These are phyloP conservation scores for Podospora australis DNA, from an alignment of 495 filamentous ascomycete genomes.

Conservation along the genomic window DNA sequence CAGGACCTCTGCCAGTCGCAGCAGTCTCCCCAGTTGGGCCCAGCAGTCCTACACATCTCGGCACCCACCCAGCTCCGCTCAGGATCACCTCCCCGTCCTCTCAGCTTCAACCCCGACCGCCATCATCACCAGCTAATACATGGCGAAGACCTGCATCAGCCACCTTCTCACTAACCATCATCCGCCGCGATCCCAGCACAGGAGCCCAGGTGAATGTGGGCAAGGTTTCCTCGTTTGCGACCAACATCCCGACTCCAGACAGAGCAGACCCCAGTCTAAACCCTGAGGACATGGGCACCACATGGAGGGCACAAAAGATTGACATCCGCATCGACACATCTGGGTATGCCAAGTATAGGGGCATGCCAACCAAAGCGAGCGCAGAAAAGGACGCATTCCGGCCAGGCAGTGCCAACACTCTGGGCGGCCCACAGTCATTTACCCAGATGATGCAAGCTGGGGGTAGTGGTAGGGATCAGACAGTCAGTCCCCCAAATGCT, in stretches of 20 bases:
- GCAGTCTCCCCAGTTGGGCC: slow-evolving; percentile 7
- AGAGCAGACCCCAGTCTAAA: slow-evolving; percentile 22
- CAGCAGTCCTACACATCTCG: slow-evolving; percentile 7
- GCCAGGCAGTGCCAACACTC: not conserved
- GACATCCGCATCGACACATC: slow-evolving; percentile 40
- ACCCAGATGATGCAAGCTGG: slow-evolving; percentile 11
- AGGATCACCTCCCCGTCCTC: slow-evolving; percentile 2
- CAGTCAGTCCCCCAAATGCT: not conserved
- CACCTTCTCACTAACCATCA: slow-evolving; percentile 68
- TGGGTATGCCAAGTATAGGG: slow-evolving; percentile 45
- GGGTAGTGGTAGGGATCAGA: not conserved
- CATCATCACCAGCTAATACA: slow-evolving; percentile 4
- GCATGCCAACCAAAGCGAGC: slow-evolving; percentile 32
- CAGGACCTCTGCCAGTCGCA: too few species aligned
- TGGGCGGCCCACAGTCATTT: slow-evolving; percentile 23
- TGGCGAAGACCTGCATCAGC: slow-evolving; percentile 8
- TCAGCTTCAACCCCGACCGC: not conserved
- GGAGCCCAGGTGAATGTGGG: slow-evolving; percentile 87
- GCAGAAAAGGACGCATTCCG: slow-evolving; percentile 21
- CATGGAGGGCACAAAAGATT: slow-evolving; percentile 29
- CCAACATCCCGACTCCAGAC: slow-evolving; percentile 31
- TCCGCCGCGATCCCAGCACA: slow-evolving; percentile 76
- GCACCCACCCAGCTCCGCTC: not conserved
- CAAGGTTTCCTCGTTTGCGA: slow-evolving; percentile 50
- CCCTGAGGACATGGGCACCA: slow-evolving; percentile 44